Evolutionary conservation across 257 asterid genomes (phyloP).

Genomic region (Nicotiana paniculata): DNA sequence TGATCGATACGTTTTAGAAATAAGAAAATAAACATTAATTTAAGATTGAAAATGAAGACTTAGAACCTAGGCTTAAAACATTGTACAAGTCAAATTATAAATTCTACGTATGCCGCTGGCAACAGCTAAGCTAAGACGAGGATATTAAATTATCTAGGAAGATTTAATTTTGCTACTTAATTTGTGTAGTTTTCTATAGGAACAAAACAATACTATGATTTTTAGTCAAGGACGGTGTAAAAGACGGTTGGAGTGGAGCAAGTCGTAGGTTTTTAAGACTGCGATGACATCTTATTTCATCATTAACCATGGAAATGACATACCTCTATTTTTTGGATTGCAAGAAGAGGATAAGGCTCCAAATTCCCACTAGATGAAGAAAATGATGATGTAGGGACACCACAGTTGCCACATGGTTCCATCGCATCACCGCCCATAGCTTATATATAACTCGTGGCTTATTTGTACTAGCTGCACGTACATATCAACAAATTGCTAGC

Average conservation of each 20-base stretch:
- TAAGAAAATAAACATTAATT: too few relatives aligned
- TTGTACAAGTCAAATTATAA: too few relatives aligned
- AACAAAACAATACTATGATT: not conserved
- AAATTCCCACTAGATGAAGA: not conserved
- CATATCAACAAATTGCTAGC: not conserved
- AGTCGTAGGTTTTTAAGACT: not conserved
- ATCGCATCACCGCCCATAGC: not conserved
- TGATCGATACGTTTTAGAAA: too few relatives aligned
- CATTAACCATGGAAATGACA: not conserved
- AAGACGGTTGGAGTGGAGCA: not conserved
- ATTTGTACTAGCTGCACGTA: constrained; percentile 7
- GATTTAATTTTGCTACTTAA: too few relatives aligned
- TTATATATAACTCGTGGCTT: not conserved
- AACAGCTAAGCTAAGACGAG: too few relatives aligned
- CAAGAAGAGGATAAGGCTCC: not conserved
- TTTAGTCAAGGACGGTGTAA: not conserved
- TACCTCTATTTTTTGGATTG: not conserved
- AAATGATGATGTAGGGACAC: not conserved
- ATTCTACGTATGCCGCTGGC: too few relatives aligned
- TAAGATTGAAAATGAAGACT: too few relatives aligned
- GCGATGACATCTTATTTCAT: not conserved
- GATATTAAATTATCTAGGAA: too few relatives aligned
- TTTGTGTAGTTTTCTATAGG: too few relatives aligned
- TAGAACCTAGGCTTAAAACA: too few relatives aligned
- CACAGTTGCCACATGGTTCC: not conserved